phyloP scores from a whole-genome alignment of 495 filamentous ascomycete genomes.

The Daldinia loculata region DNA sequence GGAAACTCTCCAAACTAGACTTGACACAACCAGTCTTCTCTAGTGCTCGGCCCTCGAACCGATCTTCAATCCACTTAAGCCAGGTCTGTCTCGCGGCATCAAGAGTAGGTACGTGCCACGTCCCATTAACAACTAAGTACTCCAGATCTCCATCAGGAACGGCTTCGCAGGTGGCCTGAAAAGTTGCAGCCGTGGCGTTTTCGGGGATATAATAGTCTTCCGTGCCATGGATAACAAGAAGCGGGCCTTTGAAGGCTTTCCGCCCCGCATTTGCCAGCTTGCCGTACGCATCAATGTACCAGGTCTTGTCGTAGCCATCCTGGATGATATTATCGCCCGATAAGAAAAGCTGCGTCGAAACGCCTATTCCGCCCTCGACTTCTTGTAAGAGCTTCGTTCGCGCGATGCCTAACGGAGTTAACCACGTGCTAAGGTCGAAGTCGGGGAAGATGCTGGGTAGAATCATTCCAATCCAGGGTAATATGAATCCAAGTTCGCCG shows the following conservation, averaged over 20 bases:
- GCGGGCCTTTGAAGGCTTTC: conserved; percentile 52
- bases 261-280: conserved; percentile 42
- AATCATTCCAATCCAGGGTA: conserved; percentile 28
- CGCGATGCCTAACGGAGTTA: conserved; percentile 42
- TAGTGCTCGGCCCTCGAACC: conserved; percentile 42
- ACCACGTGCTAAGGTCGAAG: conserved; percentile 41
- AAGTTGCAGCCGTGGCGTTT: conserved; percentile 40
- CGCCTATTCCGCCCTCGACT: conserved; percentile 43
- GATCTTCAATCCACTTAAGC: conserved; percentile 55
- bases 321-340: conserved; percentile 29
- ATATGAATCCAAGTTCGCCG: neutral
- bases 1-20: conserved; percentile 42
- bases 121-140: conserved; percentile 38
- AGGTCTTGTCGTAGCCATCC: conserved; percentile 25
- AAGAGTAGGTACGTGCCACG: conserved; percentile 51
- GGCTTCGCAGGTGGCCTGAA: conserved; percentile 48
- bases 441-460: conserved; percentile 23
- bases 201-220: conserved; percentile 46
- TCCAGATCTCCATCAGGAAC: neutral
- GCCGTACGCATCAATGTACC: conserved; percentile 40
- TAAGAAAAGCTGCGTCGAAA: conserved; percentile 38
- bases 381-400: conserved; percentile 46
- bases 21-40: conserved; percentile 16
- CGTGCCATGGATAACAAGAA: conserved; percentile 58
- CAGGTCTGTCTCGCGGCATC: conserved; percentile 49